Conservation (phyloP, 1,139 yeast species). For the Suhomyces atakaporum region DNA sequence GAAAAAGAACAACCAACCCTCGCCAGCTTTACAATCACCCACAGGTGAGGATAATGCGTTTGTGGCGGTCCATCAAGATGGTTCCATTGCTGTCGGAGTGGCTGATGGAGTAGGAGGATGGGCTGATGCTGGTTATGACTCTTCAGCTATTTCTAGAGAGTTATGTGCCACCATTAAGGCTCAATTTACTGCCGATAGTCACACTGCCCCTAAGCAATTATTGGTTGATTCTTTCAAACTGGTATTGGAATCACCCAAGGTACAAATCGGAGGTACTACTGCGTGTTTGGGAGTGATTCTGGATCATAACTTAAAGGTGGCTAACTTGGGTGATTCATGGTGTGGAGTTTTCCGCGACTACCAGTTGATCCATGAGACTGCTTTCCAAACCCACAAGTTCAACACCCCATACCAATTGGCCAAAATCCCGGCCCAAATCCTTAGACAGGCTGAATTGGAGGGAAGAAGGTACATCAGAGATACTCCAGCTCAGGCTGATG, state of each 20-base stretch:
- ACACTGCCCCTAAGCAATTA: slow-evolving; percentile 48
- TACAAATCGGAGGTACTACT: slow-evolving; percentile 94
- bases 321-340: slow-evolving; percentile 95
- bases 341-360: slow-evolving; percentile 79
- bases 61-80: slow-evolving; percentile 48
- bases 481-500: slow-evolving; percentile 54
- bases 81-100: slow-evolving; percentile 73
- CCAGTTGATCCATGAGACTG: slow-evolving; percentile 64
- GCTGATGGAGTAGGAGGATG: slow-evolving; percentile 99
- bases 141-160: slow-evolving; percentile 77
- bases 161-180: slow-evolving; percentile 48
- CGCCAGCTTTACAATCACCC: slow-evolving; percentile 51
- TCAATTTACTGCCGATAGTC: slow-evolving; percentile 26
- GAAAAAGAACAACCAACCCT: slow-evolving; percentile 31
- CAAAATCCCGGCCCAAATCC: slow-evolving; percentile 68
- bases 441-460: slow-evolving; percentile 54
- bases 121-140: slow-evolving; percentile 89
- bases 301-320: slow-evolving; percentile 54
- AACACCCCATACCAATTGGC: slow-evolving; percentile 92
- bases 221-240: slow-evolving; percentile 56
- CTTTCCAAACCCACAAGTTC: slow-evolving; percentile 82
- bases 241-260: slow-evolving; percentile 56
- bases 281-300: slow-evolving; percentile 81
- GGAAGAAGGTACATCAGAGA: slow-evolving; percentile 65
- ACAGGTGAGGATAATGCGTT: slow-evolving; percentile 91